Base-by-base conservation (phyloP, 202 grass and related monocot genomes). In the Digitaria exilis region DNA sequence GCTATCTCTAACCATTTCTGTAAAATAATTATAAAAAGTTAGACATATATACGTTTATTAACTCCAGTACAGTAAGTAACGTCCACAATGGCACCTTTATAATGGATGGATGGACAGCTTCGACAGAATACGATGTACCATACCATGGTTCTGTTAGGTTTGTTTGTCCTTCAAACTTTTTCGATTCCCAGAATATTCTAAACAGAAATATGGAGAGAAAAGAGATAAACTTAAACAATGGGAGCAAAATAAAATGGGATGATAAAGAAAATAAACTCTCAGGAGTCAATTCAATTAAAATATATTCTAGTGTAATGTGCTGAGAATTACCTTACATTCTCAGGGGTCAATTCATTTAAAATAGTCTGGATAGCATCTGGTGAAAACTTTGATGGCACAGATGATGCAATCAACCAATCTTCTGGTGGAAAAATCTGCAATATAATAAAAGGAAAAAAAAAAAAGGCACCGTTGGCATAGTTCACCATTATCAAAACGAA, bases 141-240 rank as follows among this genome's bases (percentile, higher is more conserved):
- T 95, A 98, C 96, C 96, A 95, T 71, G 96, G 96, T 70, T 98
- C 96, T 87, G 50, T 86, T 83, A 77, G 87, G 76, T 90, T 77
- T 75, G 92, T 89, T 67, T 70, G 83, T n/a, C 90, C 92, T 87
- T 95, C 89, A 84, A 95, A 93, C 9, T 83, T 83, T 71, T 95
- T 98, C 41, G 96, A 98, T 68, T 90, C 90, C 88, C 92, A 98
- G 79, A 93, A 98, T 85, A 98, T 93, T 84, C 96, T 98, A 83
- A 42, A 84, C 82, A 22, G 50, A 69, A 41, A 61, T 41, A 86
- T 24, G 15, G 25, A 60, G 42, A 45, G n/a, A 28, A 31, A 55
- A 26, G 0, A 28, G 18, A 71, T 0, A 83, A 88, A 52, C 11
- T 49, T 52, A n/a, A 69, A 73, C 60, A 59, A 82, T 69, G 35